A percentile compares a stretch with the other conserved stretches of the same genome.
Evolutionary conservation across 352 stramenopile species (phyloP).

Genomic region (Phytopythium boreale): DNA sequence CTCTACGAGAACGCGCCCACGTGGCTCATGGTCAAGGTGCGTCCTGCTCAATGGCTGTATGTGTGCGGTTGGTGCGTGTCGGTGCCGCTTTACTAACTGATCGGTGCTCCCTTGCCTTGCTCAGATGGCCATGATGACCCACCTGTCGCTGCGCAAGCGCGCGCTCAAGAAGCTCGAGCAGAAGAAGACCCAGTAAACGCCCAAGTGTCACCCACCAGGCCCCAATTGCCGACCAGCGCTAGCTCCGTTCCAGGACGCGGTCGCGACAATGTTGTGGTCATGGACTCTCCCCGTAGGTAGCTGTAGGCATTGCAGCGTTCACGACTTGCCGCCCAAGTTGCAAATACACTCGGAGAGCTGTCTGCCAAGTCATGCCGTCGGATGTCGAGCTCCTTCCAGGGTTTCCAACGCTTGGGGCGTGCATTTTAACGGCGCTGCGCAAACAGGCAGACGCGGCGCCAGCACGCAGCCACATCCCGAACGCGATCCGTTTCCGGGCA

Average conservation of each 20-base stretch:
- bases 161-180: conserved; percentile 85
- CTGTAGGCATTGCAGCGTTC: too few relatives aligned
- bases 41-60: conserved; percentile 27
- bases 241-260: too few relatives aligned
- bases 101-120: conserved; percentile 6
- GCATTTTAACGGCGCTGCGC: too few relatives aligned
- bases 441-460: background rate
- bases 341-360: too few relatives aligned
- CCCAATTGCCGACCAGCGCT: too few relatives aligned
- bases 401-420: too few relatives aligned
- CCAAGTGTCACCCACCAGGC: background rate
- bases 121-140: conserved; percentile 67
- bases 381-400: too few relatives aligned
- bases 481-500: background rate
- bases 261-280: too few relatives aligned
- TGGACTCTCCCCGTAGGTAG: too few relatives aligned
- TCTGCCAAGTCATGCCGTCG: too few relatives aligned
- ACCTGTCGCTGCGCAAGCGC: conserved; percentile 80
- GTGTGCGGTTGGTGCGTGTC: background rate
- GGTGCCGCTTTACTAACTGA: conserved; percentile 2
- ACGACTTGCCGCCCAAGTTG: too few relatives aligned
- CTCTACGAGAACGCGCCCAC: conserved; percentile 88
- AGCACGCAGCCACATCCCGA: background rate
- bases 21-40: conserved; percentile 79
- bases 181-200: conserved; percentile 77